A percentile compares a stretch with the other conserved stretches of the same genome.
phyloP scores from a whole-genome alignment of 139 green algal genomes.

The Micractinium conductrix region DNA sequence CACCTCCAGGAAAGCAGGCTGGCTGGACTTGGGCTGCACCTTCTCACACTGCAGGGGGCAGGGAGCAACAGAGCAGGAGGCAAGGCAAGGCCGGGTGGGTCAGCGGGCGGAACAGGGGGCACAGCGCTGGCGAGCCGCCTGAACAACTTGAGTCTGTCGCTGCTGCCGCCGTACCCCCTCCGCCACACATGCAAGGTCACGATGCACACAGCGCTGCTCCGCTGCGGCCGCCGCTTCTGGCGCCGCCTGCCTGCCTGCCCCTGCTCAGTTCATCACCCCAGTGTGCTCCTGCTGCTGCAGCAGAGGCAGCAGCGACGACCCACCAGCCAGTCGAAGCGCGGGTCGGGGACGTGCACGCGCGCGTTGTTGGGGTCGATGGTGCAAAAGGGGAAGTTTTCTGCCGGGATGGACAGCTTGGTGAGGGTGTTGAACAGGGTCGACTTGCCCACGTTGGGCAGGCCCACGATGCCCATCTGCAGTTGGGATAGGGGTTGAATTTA shows the following conservation, averaged over 20 bases:
- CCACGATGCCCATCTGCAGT: conserved; percentile 91
- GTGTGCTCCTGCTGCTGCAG: background rate
- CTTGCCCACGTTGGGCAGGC: conserved; percentile 98
- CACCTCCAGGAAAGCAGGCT: conserved; percentile 95
- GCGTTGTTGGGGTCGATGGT: conserved; percentile 95
- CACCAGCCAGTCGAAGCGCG: conserved; percentile 94
- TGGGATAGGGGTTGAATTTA: background rate
- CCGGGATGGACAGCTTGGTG: conserved; percentile 85
- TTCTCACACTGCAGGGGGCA: conserved; percentile 18
- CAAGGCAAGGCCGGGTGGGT: background rate
- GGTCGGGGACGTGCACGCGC: conserved; percentile 96
- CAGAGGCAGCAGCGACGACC: conserved; percentile 46
- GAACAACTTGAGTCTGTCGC: too few relatives aligned
- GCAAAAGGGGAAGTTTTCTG: conserved; percentile 97
- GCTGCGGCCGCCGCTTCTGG: too few relatives aligned
- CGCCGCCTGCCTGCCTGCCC: background rate
- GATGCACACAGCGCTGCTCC: too few relatives aligned
- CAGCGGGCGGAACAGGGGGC: background rate
- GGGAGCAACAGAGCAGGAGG: background rate
- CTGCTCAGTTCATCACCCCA: background rate
- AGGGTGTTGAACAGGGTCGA: conserved; percentile 94
- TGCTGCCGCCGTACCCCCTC: too few relatives aligned
- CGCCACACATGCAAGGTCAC: too few relatives aligned
- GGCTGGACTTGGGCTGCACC: conserved; percentile 34
- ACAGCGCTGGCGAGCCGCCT: too few relatives aligned